Evolutionary conservation across 208 protist species (phyloP).

Genomic region (Leishmania amazonensis): DNA sequence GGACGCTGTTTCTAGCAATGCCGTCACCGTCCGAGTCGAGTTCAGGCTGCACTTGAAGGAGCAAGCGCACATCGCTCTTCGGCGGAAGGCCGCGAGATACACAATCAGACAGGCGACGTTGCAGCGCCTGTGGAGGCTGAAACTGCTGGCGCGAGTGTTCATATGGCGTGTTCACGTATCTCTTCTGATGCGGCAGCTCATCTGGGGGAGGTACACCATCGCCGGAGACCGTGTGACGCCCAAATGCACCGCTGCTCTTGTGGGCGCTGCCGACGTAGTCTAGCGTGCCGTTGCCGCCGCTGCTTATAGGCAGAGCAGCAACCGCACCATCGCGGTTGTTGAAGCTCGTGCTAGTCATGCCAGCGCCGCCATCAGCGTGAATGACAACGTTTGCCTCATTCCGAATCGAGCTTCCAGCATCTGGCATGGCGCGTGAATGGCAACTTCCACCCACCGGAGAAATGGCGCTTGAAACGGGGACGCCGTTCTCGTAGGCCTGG

Average conservation of each 20-base stretch:
- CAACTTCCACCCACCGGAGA: not conserved
- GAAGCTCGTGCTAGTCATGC: not conserved
- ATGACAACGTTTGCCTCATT: not conserved
- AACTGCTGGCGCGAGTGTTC: not conserved
- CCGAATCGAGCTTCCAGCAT: not conserved
- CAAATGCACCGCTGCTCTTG: not conserved
- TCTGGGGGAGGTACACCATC: not conserved
- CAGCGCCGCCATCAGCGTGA: not conserved
- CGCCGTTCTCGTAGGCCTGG: constrained; percentile 7
- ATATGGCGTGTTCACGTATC: not conserved
- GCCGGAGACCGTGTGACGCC: not conserved
- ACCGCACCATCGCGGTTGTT: not conserved
- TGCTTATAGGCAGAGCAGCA: not conserved
- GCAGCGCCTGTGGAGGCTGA: not conserved
- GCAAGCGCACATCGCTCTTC: not conserved
- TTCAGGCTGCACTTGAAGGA: not conserved
- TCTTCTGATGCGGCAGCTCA: not conserved
- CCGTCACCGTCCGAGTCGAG: not conserved
- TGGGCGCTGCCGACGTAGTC: not conserved
- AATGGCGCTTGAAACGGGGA: not conserved
- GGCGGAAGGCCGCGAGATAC: not conserved
- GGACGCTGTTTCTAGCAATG: not conserved
- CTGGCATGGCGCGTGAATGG: not conserved
- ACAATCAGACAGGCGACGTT: constrained; percentile 9
- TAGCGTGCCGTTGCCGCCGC: not conserved